Evolutionary conservation across 805 yeast species (phyloP), one percentile per base, ranked within the genome.

Genomic region (Saccharomycopsis javanensis): DNA sequence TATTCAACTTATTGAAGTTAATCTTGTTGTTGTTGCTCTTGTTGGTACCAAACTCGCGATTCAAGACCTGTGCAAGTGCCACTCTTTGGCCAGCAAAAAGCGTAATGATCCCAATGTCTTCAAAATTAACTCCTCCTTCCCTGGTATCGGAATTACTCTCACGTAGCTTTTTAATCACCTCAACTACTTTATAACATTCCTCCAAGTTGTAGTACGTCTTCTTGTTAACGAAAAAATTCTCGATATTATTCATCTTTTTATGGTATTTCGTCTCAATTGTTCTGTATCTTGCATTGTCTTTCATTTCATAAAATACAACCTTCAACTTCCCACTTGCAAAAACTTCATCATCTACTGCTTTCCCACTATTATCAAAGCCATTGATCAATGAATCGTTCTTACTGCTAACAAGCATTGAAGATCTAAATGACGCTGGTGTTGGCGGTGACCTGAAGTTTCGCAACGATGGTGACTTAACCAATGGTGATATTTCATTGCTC

Each of bases 21-120:
- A 31, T 30, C 33, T 48, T 28, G 18, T 35, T 53, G 16, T 27
- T 23, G 7, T 18, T n/a, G 10, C 28, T 51, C 5, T 34, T 20
- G n/a, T 23, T 30, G 7, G 31, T 42, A 15, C 34, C 56, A 45
- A 60, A 60, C 31, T 54, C 58, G 3, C 56, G 56, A 27, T 35
- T 35, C n/a, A 60, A 20, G 51, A 58, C 7, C 30, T 56, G 57
- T 1, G 58, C 51, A 13, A 60, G 35, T 27, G 57, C 38, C 23
- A 54, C 79, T 55, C 83, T 67, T 67, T 81, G 86, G 20, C 85
- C 85, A 63, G 78, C 82, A 66, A 80, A 81, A 1, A 85, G 84
- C 4, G 86, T 81, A 53, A 81, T 75, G 50, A 81, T 76, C 54
- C 85, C 86, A 61, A 81, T 81, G 62, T 79, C 79, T 15, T 68